A percentile compares a stretch with the other conserved stretches of the same genome.
Evolutionary conservation across 1,284 basidiomycete species (phyloP).

Genomic region (Ustilago cynodontis): DNA sequence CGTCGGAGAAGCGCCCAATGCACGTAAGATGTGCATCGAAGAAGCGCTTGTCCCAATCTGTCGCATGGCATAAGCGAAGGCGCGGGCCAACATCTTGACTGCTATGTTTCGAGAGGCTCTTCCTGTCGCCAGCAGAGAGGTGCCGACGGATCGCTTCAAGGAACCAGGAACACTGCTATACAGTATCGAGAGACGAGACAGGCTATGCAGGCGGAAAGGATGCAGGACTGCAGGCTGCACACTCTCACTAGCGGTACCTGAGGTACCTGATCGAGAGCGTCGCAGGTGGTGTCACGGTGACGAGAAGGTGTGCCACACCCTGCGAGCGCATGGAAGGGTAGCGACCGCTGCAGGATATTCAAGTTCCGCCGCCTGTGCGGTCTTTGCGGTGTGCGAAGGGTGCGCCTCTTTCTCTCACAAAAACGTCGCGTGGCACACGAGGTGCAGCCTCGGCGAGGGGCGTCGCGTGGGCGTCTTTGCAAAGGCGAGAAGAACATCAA

Average conservation of each 20-base stretch:
- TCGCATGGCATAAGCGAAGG: background rate
- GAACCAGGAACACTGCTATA: slow-evolving; percentile 5
- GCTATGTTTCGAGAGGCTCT: background rate
- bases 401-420: background rate
- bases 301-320: background rate
- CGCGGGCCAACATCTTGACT: slow-evolving; percentile 1
- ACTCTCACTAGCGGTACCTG: background rate
- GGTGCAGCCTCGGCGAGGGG: slow-evolving; percentile 14
- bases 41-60: background rate
- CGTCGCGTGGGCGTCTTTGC: slow-evolving; percentile 25
- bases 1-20: slow-evolving; percentile 1
- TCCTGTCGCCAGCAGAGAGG: background rate
- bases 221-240: slow-evolving; percentile 1
- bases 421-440: slow-evolving; percentile 14
- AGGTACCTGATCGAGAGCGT: background rate
- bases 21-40: slow-evolving; percentile 1
- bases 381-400: background rate
- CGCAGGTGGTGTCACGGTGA: background rate
- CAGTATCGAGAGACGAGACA: background rate
- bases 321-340: background rate
- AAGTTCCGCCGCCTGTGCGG: background rate
- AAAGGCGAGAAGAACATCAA: slow-evolving; percentile 2
- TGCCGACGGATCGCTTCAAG: background rate
- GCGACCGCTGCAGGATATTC: slow-evolving; percentile 5
- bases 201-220: background rate